phyloP scores from a whole-genome alignment of 352 stramenopile species.

The Stephanocyclus meneghinianus region DNA sequence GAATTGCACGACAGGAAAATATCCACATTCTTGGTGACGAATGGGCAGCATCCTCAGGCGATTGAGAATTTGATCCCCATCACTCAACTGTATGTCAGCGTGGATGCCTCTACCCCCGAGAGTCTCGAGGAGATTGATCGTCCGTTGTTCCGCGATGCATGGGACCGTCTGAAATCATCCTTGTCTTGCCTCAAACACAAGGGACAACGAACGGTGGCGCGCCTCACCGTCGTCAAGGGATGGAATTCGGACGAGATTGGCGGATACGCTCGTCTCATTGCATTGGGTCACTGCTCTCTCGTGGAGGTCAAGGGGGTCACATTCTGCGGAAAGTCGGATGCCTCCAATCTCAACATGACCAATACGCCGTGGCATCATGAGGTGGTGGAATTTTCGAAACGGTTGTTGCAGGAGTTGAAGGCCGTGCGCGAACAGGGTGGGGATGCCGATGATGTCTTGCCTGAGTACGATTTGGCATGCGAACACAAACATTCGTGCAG shows the following conservation, averaged over 20 bases:
- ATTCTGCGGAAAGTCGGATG: slow-evolving; percentile 97
- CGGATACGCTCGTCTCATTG: slow-evolving; percentile 92
- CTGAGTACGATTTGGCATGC: slow-evolving; percentile 91
- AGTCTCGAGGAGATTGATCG: slow-evolving; percentile 93
- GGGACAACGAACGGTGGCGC: slow-evolving; percentile 94
- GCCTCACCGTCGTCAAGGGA: slow-evolving; percentile 96
- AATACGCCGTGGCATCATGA: slow-evolving; percentile 98
- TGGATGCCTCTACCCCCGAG: slow-evolving; percentile 95
- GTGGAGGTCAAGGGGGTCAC: slow-evolving; percentile 94
- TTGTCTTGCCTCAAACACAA: slow-evolving; percentile 91
- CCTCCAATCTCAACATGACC: slow-evolving; percentile 96
- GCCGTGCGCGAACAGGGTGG: slow-evolving; percentile 39
- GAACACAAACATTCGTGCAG: slow-evolving; percentile 96
- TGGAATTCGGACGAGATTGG: slow-evolving; percentile 96
- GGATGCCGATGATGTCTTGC: slow-evolving; percentile 82
- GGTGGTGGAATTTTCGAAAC: slow-evolving; percentile 89
- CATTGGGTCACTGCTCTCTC: slow-evolving; percentile 70
- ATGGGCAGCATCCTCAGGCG: slow-evolving; percentile 96
- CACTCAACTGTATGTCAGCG: slow-evolving; percentile 98
- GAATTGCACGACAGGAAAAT: slow-evolving; percentile 93
- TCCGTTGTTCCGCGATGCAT: slow-evolving; percentile 96
- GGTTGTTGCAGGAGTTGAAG: slow-evolving; percentile 71
- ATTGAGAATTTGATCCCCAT: slow-evolving; percentile 94
- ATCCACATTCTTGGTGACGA: slow-evolving; percentile 98
- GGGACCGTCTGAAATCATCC: slow-evolving; percentile 92